phyloP scores from a whole-genome alignment of 495 filamentous ascomycete species.

The Corynascus novoguineensis region DNA sequence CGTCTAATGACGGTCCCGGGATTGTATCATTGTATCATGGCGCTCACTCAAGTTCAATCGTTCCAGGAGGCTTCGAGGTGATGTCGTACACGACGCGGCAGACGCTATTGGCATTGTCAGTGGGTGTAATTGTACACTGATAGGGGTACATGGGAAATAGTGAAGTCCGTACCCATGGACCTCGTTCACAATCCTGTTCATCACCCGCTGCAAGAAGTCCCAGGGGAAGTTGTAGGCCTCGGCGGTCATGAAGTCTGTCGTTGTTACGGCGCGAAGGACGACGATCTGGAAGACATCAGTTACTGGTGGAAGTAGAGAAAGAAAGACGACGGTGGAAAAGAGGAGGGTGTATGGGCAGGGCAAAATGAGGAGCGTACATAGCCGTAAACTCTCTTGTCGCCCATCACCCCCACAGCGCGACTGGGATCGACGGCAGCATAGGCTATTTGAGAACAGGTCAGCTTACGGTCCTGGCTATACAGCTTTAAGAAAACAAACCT shows the following conservation, averaged over 20 bases:
- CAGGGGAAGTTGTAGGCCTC: slow-evolving; percentile 59
- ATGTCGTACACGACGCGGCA: slow-evolving; percentile 49
- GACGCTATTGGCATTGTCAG: slow-evolving; percentile 14
- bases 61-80: slow-evolving; percentile 74
- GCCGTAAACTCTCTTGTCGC: slow-evolving; percentile 40
- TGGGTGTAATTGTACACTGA: background rate
- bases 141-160: slow-evolving; percentile 24
- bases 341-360: too few relatives aligned
- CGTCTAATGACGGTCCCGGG: too few relatives aligned
- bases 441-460: slow-evolving; percentile 40
- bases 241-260: slow-evolving; percentile 74
- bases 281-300: slow-evolving; percentile 18
- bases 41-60: slow-evolving; percentile 19
- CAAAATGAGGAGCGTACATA: slow-evolving; percentile 23
- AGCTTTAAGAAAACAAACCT: background rate
- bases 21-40: background rate
- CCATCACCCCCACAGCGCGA: slow-evolving; percentile 68
- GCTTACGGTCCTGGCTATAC: background rate
- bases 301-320: background rate
- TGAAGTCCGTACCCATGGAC: slow-evolving; percentile 53
- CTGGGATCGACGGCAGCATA: slow-evolving; percentile 70
- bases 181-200: slow-evolving; percentile 75
- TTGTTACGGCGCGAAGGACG: slow-evolving; percentile 64
- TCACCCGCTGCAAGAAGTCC: slow-evolving; percentile 63
- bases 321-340: background rate